Evolutionary conservation across 164 flowering plant species (phyloP).

Genomic region (Berberis vulgaris): DNA sequence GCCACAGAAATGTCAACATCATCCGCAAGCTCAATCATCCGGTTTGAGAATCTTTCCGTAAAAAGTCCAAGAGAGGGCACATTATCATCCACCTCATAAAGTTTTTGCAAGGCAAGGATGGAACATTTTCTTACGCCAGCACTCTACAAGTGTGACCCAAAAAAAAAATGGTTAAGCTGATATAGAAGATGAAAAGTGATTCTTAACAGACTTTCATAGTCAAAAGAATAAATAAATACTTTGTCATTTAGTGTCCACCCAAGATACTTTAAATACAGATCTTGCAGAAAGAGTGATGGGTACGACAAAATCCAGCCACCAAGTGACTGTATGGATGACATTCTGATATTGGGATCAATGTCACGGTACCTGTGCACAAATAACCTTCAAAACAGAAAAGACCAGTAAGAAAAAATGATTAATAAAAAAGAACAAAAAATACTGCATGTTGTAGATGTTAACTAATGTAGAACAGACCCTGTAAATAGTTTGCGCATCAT

Average conservation of each 20-base stretch:
- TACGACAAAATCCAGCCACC: constrained; percentile 94
- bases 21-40: constrained; percentile 99
- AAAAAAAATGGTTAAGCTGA: constrained; percentile 8
- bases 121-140: constrained; percentile 95
- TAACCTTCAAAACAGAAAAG: constrained; percentile 44
- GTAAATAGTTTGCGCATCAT: constrained; percentile 94
- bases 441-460: neutral
- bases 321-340: constrained; percentile 83
- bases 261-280: constrained; percentile 88
- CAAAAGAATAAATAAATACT: constrained; percentile 25
- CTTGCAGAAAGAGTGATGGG: constrained; percentile 89
- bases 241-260: constrained; percentile 99
- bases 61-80: constrained; percentile 89
- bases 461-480: constrained; percentile 38
- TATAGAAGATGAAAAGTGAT: neutral
- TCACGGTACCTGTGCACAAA: constrained; percentile 98
- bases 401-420: neutral
- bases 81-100: constrained; percentile 89
- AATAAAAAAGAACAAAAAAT: neutral
- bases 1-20: constrained; percentile 95
- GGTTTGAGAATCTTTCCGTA: constrained; percentile 83
- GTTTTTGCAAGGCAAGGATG: constrained; percentile 77
- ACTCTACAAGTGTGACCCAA: constrained; percentile 37
- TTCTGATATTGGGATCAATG: constrained; percentile 84
- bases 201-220: neutral